These are phyloP conservation scores for apple (Malus domestica) DNA, from an alignment of 306 rosid genomes.

Conservation along the genomic window DNA sequence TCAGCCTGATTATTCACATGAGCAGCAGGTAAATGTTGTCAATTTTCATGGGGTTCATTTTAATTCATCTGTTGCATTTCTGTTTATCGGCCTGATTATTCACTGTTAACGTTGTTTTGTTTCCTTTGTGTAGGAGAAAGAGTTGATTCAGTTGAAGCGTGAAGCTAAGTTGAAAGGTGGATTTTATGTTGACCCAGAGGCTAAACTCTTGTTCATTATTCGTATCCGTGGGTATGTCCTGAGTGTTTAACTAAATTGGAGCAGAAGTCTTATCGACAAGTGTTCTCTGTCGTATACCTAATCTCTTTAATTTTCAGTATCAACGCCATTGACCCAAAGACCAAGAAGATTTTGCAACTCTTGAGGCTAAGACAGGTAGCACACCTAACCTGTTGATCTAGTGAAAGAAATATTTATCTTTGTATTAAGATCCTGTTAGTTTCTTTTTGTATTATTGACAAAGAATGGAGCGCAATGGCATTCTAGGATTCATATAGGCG, in stretches of 20 bases:
- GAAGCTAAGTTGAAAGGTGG: conserved; percentile 94
- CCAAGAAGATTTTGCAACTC: conserved; percentile 74
- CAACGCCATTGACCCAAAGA: conserved; percentile 84
- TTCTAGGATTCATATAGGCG: no score
- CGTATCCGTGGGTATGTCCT: conserved; percentile 76
- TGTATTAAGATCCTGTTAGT: not conserved
- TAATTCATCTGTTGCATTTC: not conserved
- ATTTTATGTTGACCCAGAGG: conserved; percentile 89
- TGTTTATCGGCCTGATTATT: not conserved
- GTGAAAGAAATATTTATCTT: not conserved
- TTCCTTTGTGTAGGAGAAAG: conserved; percentile 37
- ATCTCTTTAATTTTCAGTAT: conserved; percentile 41
- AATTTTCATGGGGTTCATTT: not conserved
- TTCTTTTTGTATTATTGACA: not conserved
- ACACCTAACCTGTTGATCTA: not conserved
- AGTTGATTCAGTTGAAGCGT: conserved; percentile 60
- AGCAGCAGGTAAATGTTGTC: conserved; percentile 37
- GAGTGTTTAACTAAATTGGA: not conserved
- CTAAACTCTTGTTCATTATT: conserved; percentile 70
- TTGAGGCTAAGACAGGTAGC: conserved; percentile 82
- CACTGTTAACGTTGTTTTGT: not conserved
- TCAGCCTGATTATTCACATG: not conserved
- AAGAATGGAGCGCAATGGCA: no score
- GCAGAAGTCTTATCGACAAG: not conserved
- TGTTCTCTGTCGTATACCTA: not conserved